These are phyloP conservation scores for Aspergillus quadricinctus DNA, from an alignment of 2,329 filamentous ascomycete species.

Conservation along the genomic window DNA sequence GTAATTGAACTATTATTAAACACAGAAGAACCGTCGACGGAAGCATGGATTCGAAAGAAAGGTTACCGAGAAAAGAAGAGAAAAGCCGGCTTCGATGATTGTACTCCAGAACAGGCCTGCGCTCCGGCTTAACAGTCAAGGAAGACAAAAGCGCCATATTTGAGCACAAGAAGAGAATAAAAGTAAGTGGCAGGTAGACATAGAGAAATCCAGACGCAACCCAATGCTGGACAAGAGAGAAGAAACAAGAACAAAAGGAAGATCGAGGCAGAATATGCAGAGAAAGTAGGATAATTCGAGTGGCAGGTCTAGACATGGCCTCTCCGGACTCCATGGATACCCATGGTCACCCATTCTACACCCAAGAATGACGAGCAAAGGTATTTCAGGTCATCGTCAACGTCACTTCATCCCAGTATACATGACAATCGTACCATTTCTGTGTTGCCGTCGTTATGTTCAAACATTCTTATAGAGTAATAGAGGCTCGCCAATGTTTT, in stretches of 20 bases:
- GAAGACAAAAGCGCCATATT: background rate
- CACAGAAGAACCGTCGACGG: background rate
- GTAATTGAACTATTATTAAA: background rate
- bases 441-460: constrained; percentile 5
- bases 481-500: constrained; percentile 93
- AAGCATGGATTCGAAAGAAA: background rate
- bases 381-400: constrained; percentile 24
- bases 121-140: background rate
- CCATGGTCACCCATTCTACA: constrained; percentile 5
- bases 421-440: constrained; percentile 25
- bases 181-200: background rate
- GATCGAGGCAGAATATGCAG: constrained; percentile 7
- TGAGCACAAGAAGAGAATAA: background rate
- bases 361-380: constrained; percentile 5
- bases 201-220: background rate
- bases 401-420: constrained; percentile 35
- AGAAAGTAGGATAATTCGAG: constrained; percentile 12
- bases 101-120: background rate
- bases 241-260: constrained; percentile 1
- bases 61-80: background rate
- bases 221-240: constrained; percentile 4
- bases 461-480: constrained; percentile 71
- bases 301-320: constrained; percentile 4
- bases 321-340: constrained; percentile 1
- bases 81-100: background rate